Conservation (phyloP, 2,329 filamentous ascomycete genomes). For the Diaporthe capsici region DNA sequence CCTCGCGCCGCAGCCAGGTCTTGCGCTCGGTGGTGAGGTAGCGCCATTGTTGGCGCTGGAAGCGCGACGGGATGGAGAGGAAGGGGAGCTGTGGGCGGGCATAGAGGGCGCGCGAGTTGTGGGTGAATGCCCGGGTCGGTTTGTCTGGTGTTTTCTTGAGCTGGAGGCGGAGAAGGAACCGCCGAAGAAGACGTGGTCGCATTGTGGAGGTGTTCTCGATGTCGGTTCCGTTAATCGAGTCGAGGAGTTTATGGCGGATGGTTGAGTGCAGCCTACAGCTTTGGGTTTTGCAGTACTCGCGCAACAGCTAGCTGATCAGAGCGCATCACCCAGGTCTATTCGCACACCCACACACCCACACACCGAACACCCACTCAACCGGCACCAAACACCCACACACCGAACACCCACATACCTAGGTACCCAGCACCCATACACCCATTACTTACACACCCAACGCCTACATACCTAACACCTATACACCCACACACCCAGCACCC, state of each 20-base stretch:
- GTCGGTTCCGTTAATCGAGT: background rate
- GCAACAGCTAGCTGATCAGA: no score
- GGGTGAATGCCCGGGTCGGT: constrained; percentile 67
- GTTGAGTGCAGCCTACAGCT: no score
- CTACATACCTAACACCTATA: no score
- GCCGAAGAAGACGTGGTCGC: constrained; percentile 57
- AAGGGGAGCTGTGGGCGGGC: constrained; percentile 65
- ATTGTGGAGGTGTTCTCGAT: constrained; percentile 46
- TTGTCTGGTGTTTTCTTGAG: constrained; percentile 33
- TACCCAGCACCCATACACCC: no score
- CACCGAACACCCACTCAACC: no score
- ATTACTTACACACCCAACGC: no score
- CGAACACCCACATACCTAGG: no score
- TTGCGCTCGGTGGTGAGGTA: constrained; percentile 85
- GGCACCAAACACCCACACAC: no score
- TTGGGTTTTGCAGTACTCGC: no score
- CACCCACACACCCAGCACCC: no score
- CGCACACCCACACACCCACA: no score
- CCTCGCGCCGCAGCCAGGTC: constrained; percentile 78
- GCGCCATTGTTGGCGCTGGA: constrained; percentile 68
- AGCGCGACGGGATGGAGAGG: constrained; percentile 59
- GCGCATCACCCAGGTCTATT: no score
- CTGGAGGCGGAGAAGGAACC: constrained; percentile 49
- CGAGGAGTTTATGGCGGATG: background rate
- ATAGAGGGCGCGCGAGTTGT: constrained; percentile 62